Base-by-base conservation (phyloP, 805 yeast species). In the Sporopachydermia lactativora region DNA sequence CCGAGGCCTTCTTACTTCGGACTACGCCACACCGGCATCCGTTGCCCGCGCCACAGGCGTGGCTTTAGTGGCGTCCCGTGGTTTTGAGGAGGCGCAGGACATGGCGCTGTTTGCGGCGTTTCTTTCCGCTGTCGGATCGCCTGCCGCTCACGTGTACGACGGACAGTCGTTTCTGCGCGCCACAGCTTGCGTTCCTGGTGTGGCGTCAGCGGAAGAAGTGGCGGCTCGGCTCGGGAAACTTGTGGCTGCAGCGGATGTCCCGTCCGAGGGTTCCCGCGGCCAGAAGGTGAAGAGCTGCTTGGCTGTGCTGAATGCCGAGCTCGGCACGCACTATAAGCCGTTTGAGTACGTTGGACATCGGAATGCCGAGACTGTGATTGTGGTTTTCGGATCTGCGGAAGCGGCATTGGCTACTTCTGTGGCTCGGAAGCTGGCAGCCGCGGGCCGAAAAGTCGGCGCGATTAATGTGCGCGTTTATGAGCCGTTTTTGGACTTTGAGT, bases 111-210 rank as follows among this genome's bases (percentile, higher is more conserved):
- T 84, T 49, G 69, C 85, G 39, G 64, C 77, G 36, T 79, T 71
- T 40, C 61, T 79, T 47, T 77, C 88, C 15, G 65, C 71, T 19
- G 50, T 64, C 36, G 60, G 61, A 18, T 55, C 52, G n/a, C 81
- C 94, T 3, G 68, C 79, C 11, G 55, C 85, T 42, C 77, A 82
- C 58, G 65, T 84, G 46, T 84, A 79, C 55, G 96, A 88, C 57
- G 96, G 96, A 24, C 66, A 81, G 11, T 69, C 75, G 40, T 77
- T 73, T 43, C 54, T 72, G 43, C 73, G 71, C 46, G 68, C 71
- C 41, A 66, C 60, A 56, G 62, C 70, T 47, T 46, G 48, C 35
- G 43, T 47, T 17, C 39, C 46, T 4, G 48, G 47, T 28, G 52
- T 55, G 13, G 52, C 67, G 42, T 56, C 71, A 4, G 57, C 68